These are phyloP conservation scores for Phaeosphaeriaceae sp. DNA, from an alignment of 2,329 filamentous ascomycete genomes.

Conservation along the genomic window DNA sequence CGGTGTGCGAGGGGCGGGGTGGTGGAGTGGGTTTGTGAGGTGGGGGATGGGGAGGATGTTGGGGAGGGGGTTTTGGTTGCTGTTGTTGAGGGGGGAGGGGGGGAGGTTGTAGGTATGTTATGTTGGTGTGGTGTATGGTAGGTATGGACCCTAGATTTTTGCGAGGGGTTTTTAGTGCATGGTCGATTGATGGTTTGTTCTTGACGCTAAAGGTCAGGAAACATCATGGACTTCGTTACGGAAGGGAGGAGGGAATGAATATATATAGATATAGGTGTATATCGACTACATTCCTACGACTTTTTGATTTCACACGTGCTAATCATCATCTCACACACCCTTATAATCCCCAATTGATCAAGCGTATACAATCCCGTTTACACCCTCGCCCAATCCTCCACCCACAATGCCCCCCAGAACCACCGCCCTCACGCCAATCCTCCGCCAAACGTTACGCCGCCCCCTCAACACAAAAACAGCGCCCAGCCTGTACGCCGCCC, in stretches of 20 bases:
- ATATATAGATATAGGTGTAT: too few species aligned
- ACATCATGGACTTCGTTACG: slow-evolving; percentile 7
- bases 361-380: too few species aligned
- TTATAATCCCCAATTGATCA: too few species aligned
- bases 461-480: slow-evolving; percentile 50
- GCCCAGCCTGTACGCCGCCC: slow-evolving; percentile 48
- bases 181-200: neutral
- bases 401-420: slow-evolving; percentile 22
- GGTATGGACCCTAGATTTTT: too few species aligned
- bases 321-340: too few species aligned
- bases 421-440: slow-evolving; percentile 15
- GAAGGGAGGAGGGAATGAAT: neutral
- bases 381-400: neutral
- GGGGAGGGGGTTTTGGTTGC: slow-evolving; percentile 61
- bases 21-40: slow-evolving; percentile 60
- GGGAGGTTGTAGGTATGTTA: slow-evolving; percentile 10
- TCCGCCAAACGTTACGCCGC: slow-evolving; percentile 28
- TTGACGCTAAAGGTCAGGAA: slow-evolving; percentile 1
- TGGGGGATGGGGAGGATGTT: slow-evolving; percentile 62
- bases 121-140: too few species aligned
- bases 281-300: too few species aligned
- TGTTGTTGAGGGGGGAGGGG: slow-evolving; percentile 49
- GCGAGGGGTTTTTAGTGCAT: too few species aligned
- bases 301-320: too few species aligned
- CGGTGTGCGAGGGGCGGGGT: slow-evolving; percentile 56